Evolutionary conservation across 1,284 basidiomycete species (phyloP), one percentile per base, ranked within the genome.

Genomic region (Rhodotorula sp.): DNA sequence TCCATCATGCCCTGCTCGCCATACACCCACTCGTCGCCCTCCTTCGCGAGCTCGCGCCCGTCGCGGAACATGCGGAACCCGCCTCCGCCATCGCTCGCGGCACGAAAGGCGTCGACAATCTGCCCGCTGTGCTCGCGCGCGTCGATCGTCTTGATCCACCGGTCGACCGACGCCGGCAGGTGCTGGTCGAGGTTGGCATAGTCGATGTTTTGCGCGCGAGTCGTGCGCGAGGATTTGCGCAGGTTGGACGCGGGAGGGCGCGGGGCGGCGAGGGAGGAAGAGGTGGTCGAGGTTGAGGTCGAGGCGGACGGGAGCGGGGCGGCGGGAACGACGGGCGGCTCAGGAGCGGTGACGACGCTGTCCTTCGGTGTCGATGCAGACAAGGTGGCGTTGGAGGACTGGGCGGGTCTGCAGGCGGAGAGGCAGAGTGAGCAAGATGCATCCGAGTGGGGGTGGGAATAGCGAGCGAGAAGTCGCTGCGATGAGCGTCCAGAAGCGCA

Each of bases 1-100:
- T 92, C 91, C 56, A 81, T 86, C 87, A 93, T 86, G 3, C 90
- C 90, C 23, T 62, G 21, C 45, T 92, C 88, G 25, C 79, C 84
- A 73, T 89, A 87, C 34, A 92, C 76, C 91, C 91, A 93, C 61
- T 89, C 86, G 46, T 87, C 73, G 10, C 52, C 61, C 52, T 54
- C 41, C n/a, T 10, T 16, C 14, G 85, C 85, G 19, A 93, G 84
- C 16, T 90, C 87, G 42, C 81, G 80, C 34, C 90, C 61, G 13
- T 63, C 90, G 21, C 85, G 81, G 86, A 91, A 88, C 54, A 87
- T 83, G 79, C 82, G 85, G 81, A 93, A 93, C 21, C 52, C 27
- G 19, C 50, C 52, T 8, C 56, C 56, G 12, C 13, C 46, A 9
- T 4, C 41, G 14, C n/a, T 27, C 34, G 25, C 27, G 19, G 27